Percentiles rank a stretch among this genome's conserved stretches.
phyloP scores from a whole-genome alignment of 2,329 filamentous ascomycete genomes.

The Mycosphaerella sp. region DNA sequence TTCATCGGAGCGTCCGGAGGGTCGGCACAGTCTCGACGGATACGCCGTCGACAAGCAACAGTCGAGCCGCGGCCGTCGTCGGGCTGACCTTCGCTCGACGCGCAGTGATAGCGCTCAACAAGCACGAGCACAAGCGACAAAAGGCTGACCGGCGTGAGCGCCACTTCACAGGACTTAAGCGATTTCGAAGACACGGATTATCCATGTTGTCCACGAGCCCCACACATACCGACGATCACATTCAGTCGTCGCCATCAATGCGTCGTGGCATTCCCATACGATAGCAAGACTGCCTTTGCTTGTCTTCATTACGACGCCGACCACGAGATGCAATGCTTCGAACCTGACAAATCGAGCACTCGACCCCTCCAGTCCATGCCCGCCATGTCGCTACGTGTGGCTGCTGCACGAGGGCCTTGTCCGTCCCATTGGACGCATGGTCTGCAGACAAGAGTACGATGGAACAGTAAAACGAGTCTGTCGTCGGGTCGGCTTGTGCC shows the following conservation, averaged over 20 bases:
- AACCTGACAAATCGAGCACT: background rate
- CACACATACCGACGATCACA: background rate
- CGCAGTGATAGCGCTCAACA: conserved; percentile 3
- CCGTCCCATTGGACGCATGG: background rate
- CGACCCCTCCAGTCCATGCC: background rate
- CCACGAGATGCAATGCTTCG: background rate
- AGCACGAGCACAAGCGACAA: conserved; percentile 8
- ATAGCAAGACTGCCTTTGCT: background rate
- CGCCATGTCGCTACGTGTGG: background rate
- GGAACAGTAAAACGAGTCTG: background rate
- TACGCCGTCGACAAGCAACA: conserved; percentile 28
- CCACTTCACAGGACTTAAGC: conserved; percentile 28
- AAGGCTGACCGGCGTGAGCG: conserved; percentile 25
- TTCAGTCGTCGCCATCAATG: background rate
- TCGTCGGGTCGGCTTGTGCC: background rate
- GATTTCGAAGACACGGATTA: conserved; percentile 6
- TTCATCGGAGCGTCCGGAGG: conserved; percentile 17
- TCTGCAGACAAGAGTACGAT: background rate
- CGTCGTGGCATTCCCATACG: background rate
- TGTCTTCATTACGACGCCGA: background rate
- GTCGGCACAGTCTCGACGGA: conserved; percentile 26
- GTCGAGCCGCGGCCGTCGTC: conserved; percentile 15
- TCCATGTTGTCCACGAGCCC: background rate
- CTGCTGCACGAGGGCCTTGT: background rate
- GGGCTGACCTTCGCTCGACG: conserved; percentile 12